phyloP scores from a whole-genome alignment of 352 stramenopile species.

The Globisporangium lucens region DNA sequence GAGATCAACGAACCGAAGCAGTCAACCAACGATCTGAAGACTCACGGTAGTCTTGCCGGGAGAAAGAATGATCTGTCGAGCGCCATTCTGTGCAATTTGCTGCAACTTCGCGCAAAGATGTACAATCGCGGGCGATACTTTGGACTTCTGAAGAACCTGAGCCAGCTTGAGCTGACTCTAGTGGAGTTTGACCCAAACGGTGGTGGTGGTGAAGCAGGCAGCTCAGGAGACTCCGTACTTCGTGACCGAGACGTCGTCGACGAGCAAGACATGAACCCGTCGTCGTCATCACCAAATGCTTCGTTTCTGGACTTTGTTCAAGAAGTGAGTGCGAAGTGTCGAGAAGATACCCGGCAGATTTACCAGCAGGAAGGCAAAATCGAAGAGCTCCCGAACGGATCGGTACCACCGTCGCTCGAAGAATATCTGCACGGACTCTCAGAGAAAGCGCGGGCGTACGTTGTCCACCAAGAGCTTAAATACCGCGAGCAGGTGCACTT shows the following conservation, averaged over 20 bases:
- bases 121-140: constrained; percentile 68
- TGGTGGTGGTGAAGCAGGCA: background rate
- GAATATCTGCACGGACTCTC: constrained; percentile 64
- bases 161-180: constrained; percentile 39
- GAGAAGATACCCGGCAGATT: constrained; percentile 48
- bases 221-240: constrained; percentile 18
- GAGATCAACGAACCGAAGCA: constrained; percentile 16
- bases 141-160: constrained; percentile 46
- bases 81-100: constrained; percentile 33
- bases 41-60: background rate
- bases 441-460: constrained; percentile 57
- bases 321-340: constrained; percentile 55
- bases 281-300: constrained; percentile 5
- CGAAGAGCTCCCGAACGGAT: constrained; percentile 57
- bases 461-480: constrained; percentile 43
- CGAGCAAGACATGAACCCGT: constrained; percentile 28
- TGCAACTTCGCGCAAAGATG: constrained; percentile 57
- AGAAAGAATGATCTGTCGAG: constrained; percentile 3
- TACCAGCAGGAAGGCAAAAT: constrained; percentile 63
- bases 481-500: constrained; percentile 63
- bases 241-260: constrained; percentile 41
- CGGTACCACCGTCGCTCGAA: constrained; percentile 66
- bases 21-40: background rate
- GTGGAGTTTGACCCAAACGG: constrained; percentile 29
- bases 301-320: constrained; percentile 51